Evolutionary conservation across 129 eudicot species (phyloP).

Genomic region (Pittosporum tobira): DNA sequence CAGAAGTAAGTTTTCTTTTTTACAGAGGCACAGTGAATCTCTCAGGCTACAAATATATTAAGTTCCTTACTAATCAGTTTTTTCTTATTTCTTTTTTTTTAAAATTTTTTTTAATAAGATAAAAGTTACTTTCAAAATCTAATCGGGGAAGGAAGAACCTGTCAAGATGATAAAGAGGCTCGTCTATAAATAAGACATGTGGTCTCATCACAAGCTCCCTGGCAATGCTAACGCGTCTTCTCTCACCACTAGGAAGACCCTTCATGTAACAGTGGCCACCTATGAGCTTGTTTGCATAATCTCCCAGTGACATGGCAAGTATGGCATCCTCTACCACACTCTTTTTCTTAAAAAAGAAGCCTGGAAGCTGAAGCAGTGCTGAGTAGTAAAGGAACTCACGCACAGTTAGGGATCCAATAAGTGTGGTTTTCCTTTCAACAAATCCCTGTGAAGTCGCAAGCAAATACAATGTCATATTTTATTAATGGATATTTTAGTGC

Average conservation of each 20-base stretch:
- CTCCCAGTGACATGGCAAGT: constrained; percentile 76
- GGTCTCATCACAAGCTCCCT: constrained; percentile 88
- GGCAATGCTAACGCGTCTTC: constrained; percentile 79
- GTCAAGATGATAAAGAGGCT: constrained; percentile 92
- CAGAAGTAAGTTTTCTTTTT: neutral
- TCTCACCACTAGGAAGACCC: constrained; percentile 80
- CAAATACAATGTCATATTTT: neutral
- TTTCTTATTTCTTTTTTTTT: too few species aligned
- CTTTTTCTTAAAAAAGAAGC: constrained; percentile 64
- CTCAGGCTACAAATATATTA: neutral
- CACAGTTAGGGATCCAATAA: constrained; percentile 58
- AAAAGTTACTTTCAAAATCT: neutral
- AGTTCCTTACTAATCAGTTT: too few species aligned
- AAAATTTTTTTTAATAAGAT: neutral
- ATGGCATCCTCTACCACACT: constrained; percentile 88
- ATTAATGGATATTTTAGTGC: too few species aligned
- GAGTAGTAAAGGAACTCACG: constrained; percentile 78
- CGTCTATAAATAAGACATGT: constrained; percentile 65
- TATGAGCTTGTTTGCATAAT: constrained; percentile 74
- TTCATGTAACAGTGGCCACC: constrained; percentile 83
- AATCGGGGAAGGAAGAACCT: constrained; percentile 30
- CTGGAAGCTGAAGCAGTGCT: constrained; percentile 92
- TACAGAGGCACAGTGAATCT: neutral
- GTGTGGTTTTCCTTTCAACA: constrained; percentile 55
- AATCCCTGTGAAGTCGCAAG: constrained; percentile 19